Conservation (phyloP, 2,329 filamentous ascomycete genomes). For the Sporothrix curviconia region DNA sequence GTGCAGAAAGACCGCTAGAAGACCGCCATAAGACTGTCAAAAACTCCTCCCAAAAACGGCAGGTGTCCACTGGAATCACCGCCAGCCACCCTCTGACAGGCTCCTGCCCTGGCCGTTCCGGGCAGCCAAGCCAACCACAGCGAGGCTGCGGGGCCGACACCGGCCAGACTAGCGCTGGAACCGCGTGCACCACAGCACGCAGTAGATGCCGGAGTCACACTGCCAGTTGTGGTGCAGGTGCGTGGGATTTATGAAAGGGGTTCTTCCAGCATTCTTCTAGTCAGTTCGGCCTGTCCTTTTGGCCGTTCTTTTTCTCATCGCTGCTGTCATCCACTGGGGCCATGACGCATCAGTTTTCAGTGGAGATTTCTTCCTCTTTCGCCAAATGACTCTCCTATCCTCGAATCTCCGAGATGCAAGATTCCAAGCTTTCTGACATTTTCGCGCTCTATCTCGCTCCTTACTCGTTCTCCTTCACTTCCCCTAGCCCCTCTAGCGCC, state of each 20-base stretch:
- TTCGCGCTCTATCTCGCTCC: background rate
- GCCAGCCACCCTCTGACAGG: no score
- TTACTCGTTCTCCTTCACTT: background rate
- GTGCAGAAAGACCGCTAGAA: no score
- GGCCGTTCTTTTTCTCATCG: no score
- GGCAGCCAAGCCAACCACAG: constrained; percentile 7
- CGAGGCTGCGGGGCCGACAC: constrained; percentile 6
- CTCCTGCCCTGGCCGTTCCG: constrained; percentile 5
- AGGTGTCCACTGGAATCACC: no score
- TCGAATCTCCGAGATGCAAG: no score
- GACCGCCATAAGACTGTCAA: no score
- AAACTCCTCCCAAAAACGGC: no score
- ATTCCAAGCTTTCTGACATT: no score
- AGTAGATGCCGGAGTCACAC: constrained; percentile 4
- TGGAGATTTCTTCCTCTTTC: no score
- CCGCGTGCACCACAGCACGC: background rate
- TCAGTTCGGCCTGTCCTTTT: background rate
- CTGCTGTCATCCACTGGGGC: background rate
- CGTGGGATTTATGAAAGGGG: background rate
- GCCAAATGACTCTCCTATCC: no score
- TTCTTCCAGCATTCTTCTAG: background rate
- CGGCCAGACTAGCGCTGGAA: constrained; percentile 1
- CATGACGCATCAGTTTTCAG: background rate
- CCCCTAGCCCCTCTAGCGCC: constrained; percentile 1
- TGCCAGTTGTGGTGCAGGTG: background rate